Evolutionary conservation across 345 rosid genomes (phyloP).

Genomic region (Lumnitzera littorea): DNA sequence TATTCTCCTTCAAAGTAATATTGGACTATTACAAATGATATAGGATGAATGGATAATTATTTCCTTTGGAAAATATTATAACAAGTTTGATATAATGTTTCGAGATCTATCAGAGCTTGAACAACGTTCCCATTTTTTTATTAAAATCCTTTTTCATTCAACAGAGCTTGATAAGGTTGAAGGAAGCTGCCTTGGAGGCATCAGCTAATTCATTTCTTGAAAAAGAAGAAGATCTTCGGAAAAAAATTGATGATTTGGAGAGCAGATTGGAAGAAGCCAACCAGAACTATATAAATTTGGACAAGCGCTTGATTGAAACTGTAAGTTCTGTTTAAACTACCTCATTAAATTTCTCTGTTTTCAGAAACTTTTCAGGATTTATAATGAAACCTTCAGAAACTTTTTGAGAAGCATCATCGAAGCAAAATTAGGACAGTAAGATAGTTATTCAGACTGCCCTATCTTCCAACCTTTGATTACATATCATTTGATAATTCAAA

Average conservation of each 20-base stretch:
- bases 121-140: too few species aligned
- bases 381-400: too few species aligned
- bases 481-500: too few species aligned
- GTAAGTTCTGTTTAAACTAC: too few species aligned
- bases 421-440: too few species aligned
- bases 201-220: constrained; percentile 41
- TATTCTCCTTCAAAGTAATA: too few species aligned
- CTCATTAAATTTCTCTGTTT: too few species aligned
- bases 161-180: constrained; percentile 44
- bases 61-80: constrained; percentile 1
- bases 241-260: constrained; percentile 50
- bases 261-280: constrained; percentile 39
- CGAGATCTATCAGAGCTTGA: background rate
- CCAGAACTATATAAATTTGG: constrained; percentile 9
- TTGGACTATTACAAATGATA: background rate
- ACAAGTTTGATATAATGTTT: background rate
- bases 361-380: too few species aligned
- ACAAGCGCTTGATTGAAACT: too few species aligned
- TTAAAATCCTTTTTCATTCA: background rate
- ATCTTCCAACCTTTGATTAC: too few species aligned
- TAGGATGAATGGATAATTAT: background rate
- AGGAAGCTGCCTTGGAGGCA: constrained; percentile 54
- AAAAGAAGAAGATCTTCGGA: constrained; percentile 51
- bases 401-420: too few species aligned
- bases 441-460: too few species aligned